phyloP scores from a whole-genome alignment of 2,329 filamentous ascomycete species.

The Fusarium sterilihyphosum region DNA sequence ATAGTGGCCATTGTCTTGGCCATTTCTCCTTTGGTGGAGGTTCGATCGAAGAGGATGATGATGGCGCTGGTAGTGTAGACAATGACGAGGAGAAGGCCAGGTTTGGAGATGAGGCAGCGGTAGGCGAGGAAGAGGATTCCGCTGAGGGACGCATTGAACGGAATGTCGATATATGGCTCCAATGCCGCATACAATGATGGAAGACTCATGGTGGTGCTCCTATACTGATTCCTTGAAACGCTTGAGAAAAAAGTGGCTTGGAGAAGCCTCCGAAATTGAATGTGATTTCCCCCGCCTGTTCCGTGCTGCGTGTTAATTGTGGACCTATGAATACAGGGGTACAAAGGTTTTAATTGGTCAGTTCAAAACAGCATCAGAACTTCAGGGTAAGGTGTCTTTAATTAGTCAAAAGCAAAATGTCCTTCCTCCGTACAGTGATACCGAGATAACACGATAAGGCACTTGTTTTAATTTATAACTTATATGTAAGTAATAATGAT shows the following conservation, averaged over 20 bases:
- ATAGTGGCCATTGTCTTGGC: background rate
- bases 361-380: no score
- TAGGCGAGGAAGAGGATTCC: background rate
- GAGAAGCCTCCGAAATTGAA: background rate
- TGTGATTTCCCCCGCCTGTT: background rate
- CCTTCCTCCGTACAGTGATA: no score
- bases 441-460: no score
- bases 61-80: background rate
- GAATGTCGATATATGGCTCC: background rate
- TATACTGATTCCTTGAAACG: background rate
- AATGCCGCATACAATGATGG: background rate
- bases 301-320: background rate
- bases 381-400: no score
- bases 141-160: background rate
- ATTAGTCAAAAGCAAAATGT: no score
- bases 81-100: background rate
- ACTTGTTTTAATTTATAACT: no score
- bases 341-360: background rate
- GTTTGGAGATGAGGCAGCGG: background rate
- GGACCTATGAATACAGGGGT: background rate
- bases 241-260: background rate
- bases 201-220: background rate
- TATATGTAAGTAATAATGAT: no score
- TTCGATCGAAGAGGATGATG: background rate
- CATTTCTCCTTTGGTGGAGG: background rate